Base-by-base conservation (phyloP, 2,329 filamentous ascomycete genomes). In the Didymella pinodella region DNA sequence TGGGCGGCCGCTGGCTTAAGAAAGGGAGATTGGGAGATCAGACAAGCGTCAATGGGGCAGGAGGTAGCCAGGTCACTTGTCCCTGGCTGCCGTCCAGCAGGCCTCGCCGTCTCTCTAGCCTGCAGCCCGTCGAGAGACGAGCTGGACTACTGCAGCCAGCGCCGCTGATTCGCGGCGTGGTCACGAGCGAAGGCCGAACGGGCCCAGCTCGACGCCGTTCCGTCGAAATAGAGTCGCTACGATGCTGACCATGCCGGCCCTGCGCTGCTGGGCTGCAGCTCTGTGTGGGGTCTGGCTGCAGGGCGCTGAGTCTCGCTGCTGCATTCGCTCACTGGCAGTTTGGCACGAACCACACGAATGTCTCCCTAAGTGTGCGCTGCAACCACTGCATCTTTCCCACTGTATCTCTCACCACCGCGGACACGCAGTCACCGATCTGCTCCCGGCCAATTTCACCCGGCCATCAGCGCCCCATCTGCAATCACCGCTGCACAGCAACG, bases 241-340 rank as follows among this genome's bases (percentile, higher is more conserved):
- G 36, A 40, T 11, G 20, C 8, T 40, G 36, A 20, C 36, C 36
- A 40, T 40, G 36, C 36, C 36, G n/a, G 55, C 45, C 64, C 52
- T 58, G 55, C 36, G 38, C 44, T 52, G 48, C 44, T 49, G 45
- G 31, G 40, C 59, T 63, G 63, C 58, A 64, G 49, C 46, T 43
- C 47, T 60, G 59, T 69, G 65, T 68, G 67, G 68, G 62, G 64
- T 63, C 46, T 41, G 41, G 48, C 62, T 55, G 59, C 54, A 48
- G 41, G 56, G 48, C 20, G 47, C 50, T 54, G 38, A 20, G 12
- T 52, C 46, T 52, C 46, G 34, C 14, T 46, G 49, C 36, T 43
- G 48, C 49, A 22, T 2, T 22, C 22, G 3, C 22, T 22, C 22
- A 22, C 22, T 22, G 2, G 22, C 22, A 22, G 22, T 22, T 22